Evolutionary conservation across 2,329 filamentous ascomycete species (phyloP), one percentile per base, ranked within the genome.

Genomic region (Neospermospora avenae): DNA sequence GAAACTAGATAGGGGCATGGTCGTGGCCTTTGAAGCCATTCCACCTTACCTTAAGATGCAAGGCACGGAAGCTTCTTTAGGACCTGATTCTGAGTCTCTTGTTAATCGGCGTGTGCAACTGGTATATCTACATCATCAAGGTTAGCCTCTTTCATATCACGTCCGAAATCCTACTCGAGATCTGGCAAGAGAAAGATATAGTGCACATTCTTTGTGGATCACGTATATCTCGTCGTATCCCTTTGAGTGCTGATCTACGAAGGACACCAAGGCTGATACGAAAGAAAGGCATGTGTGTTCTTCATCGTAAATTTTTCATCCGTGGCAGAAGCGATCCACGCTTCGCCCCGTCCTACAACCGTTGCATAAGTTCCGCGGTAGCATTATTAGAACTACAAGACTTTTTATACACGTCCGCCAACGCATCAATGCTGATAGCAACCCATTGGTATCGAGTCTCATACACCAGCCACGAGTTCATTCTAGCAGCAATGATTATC

Each of bases 61-160:
- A 41, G 80, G 86, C 93, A 60, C 87, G 90, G 60, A 87, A 88
- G 57, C 83, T 80, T 10, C 20, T 49, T 11, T 74, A 74, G 16
- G 73, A 74, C 34, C 85, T 25, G 91, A 96, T 67, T 85, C 93
- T 13, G 84, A 93, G 73, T 89, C 90, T 24, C 82, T 93, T 62
- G 86, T 96, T 60, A 88, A 96, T 76, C 87, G 91, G 55, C 86
- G 92, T 22, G 91, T 92, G 70, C 89, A 89, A 59, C 78, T 96
- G 11, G 59, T 57, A 7, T 67, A 62, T 37, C 57, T 66, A 6
- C 61, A 65, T 31, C 57, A 65, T 28, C 62, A 63, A 42, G 39
- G 39, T 42, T 5, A 42, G 39, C 3, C 1, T 18, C 18, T 42
- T 20, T 20, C n/a, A 4, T 3, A 22, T n/a, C 10, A n/a, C n/a